Evolutionary conservation across 345 rosid genomes (phyloP).

Genomic region (Pugionium dolabratum): DNA sequence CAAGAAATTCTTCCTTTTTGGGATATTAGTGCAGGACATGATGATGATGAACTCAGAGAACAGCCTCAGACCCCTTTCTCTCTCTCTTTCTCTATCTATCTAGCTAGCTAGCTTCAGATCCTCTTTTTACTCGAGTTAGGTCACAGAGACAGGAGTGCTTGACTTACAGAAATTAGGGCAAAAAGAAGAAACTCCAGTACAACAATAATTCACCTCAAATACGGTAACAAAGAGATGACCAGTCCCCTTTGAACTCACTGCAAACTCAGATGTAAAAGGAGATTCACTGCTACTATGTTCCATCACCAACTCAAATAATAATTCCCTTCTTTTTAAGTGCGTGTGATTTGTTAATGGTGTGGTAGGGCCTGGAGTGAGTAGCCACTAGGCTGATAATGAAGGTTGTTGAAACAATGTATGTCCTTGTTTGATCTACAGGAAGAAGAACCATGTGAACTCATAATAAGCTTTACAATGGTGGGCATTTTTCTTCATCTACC

Average conservation of each 20-base stretch:
- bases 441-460: constrained; percentile 39
- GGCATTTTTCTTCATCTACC: constrained; percentile 37
- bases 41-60: constrained; percentile 32
- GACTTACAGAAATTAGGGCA: constrained; percentile 43
- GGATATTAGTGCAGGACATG: constrained; percentile 36
- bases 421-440: constrained; percentile 43
- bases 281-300: no score
- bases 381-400: constrained; percentile 19
- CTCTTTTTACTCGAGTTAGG: constrained; percentile 35
- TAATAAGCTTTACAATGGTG: constrained; percentile 36
- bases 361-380: constrained; percentile 35
- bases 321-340: constrained; percentile 5
- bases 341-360: constrained; percentile 24
- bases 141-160: constrained; percentile 21
- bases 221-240: constrained; percentile 40
- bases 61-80: constrained; percentile 16
- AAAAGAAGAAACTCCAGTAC: constrained; percentile 39
- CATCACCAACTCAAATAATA: no score
- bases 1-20: constrained; percentile 19
- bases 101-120: constrained; percentile 4
- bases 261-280: constrained; percentile 27
- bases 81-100: not conserved
- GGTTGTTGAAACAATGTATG: constrained; percentile 34
- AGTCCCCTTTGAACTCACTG: constrained; percentile 30
- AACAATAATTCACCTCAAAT: constrained; percentile 42